A percentile compares a stretch with the other conserved stretches of the same genome.
phyloP scores from a whole-genome alignment of 208 protist species.

The Naegleria lovaniensis region DNA sequence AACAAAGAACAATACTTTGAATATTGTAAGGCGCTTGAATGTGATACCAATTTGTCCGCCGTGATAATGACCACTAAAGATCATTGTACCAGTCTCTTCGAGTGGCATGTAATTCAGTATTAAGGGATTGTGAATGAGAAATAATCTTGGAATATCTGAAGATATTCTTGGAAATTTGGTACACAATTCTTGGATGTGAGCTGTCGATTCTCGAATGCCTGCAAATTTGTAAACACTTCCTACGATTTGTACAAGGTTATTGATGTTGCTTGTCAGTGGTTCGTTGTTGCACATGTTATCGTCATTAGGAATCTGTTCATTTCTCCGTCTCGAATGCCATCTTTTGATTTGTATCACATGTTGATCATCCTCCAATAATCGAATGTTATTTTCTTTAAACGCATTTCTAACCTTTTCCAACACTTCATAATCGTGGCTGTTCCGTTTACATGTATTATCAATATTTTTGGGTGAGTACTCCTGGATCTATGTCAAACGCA shows the following conservation, averaged over 20 bases:
- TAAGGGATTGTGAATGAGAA: slow-evolving; percentile 3
- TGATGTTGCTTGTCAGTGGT: too few relatives aligned
- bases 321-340: background rate
- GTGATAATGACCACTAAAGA: background rate
- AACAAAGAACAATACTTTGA: background rate
- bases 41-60: background rate
- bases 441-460: too few relatives aligned
- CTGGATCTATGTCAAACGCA: too few relatives aligned
- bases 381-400: background rate
- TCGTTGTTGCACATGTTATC: too few relatives aligned
- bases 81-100: background rate
- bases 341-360: background rate
- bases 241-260: background rate
- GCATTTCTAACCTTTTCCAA: background rate
- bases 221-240: background rate
- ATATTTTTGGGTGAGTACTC: too few relatives aligned
- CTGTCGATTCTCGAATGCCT: background rate
- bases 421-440: background rate
- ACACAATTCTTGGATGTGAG: background rate
- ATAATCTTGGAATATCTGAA: background rate
- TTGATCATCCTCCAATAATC: background rate
- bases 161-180: background rate
- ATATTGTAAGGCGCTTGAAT: background rate
- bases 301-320: too few relatives aligned
- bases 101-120: background rate